Conservation (phyloP, 2,329 filamentous ascomycete species). For the Davidsoniella virescens region DNA sequence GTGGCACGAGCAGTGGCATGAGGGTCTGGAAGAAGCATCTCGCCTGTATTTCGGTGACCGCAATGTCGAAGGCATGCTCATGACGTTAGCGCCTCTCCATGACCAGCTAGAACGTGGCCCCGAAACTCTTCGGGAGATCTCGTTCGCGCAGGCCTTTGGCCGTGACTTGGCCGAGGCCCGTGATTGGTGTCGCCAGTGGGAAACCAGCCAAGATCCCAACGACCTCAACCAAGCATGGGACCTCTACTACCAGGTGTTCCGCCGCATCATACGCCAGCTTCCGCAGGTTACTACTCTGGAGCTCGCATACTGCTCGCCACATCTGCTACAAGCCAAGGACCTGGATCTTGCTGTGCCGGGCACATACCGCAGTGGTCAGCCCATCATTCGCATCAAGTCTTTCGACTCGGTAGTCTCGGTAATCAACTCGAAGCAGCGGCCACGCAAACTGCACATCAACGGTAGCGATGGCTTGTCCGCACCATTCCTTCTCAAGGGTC, state of each 20-base stretch:
- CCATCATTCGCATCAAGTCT: slow-evolving; percentile 68
- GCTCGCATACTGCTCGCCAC: slow-evolving; percentile 91
- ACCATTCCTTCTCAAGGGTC: slow-evolving; percentile 88
- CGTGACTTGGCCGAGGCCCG: slow-evolving; percentile 87
- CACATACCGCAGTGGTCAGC: slow-evolving; percentile 66
- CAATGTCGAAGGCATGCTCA: slow-evolving; percentile 96
- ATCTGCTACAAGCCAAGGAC: slow-evolving; percentile 68
- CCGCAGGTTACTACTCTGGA: slow-evolving; percentile 87
- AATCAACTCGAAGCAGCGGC: slow-evolving; percentile 92
- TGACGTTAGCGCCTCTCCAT: slow-evolving; percentile 75
- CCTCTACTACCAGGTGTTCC: slow-evolving; percentile 96
- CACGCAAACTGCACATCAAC: slow-evolving; percentile 71
- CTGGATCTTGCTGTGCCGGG: slow-evolving; percentile 91
- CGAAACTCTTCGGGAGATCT: slow-evolving; percentile 87
- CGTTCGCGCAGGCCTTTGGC: slow-evolving; percentile 93
- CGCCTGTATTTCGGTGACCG: slow-evolving; percentile 93
- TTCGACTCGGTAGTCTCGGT: slow-evolving; percentile 85
- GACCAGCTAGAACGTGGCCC: slow-evolving; percentile 80
- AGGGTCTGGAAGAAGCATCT: slow-evolving; percentile 91
- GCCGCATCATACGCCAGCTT: slow-evolving; percentile 82
- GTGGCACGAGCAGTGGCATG: slow-evolving; percentile 99
- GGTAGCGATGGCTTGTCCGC: slow-evolving; percentile 82
- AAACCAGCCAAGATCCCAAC: slow-evolving; percentile 71
- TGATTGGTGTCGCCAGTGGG: slow-evolving; percentile 90
- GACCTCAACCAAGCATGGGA: slow-evolving; percentile 99